Base-by-base conservation (phyloP, 306 rosid species). In the Glycine tomentella region DNA sequence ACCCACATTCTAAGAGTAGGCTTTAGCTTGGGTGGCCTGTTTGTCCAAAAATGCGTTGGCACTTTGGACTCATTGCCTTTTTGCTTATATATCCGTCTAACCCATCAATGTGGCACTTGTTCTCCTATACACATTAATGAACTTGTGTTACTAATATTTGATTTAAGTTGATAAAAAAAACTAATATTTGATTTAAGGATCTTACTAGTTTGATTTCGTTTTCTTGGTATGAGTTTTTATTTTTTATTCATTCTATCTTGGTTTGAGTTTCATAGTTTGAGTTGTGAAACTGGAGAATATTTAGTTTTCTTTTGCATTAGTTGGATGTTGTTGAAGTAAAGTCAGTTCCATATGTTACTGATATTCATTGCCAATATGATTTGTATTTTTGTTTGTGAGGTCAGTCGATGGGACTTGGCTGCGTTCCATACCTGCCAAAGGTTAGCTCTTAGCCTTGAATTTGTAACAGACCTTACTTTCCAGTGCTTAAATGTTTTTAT, bases 401-500 rank as follows among this genome's bases (percentile, higher is more conserved):
- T 87, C 82, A 95, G 99, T 91, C 99, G 14, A 95, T 95, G 99
- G 92, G 97, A 77, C 96, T 95, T 40, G 92, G 98, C 64, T 93
- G 98, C 20, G 98, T 95, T 79, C 98, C 99, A 2, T 95, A 93
- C 91, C 83, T 95, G 86, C 96, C 95, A 44, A 95, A 95, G 99
- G 99, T 95, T 83, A 86, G 97, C 80, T 57, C 74, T 77, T 53
- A 36, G 65, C 9, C 75, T 63, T 55, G 2, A 38, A 57, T 53
- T 77, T 42, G 11, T 42, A 8, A 17, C 50, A 25, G 42, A 10
- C 48, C 57, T 70, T 51, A 33, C 67, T 36, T 9, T 71, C 59
- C 59, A 51, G 5, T 64, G 42, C 71, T 74, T 67, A 51, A 64
- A 16, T 74, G 16, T n/a, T 45, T n/a, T 45, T 56, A 36, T 25